Evolutionary conservation across 768 basidiomycete genomes (phyloP).

Genomic region (Guyanaporus albipodus): DNA sequence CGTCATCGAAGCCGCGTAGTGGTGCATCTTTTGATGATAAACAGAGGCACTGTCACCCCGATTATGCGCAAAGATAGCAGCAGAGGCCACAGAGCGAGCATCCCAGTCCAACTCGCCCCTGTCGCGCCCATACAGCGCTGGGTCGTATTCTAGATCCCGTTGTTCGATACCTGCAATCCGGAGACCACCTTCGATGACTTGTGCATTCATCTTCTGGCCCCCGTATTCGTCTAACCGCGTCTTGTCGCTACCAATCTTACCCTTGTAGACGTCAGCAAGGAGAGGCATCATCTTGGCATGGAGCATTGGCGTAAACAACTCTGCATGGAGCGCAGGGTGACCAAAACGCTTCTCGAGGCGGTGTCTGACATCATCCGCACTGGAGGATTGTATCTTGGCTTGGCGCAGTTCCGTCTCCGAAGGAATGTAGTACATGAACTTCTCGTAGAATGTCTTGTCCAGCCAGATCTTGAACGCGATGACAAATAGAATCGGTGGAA

Average conservation of each 20-base stretch:
- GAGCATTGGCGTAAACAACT: conserved; percentile 85
- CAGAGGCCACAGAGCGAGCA: conserved; percentile 65
- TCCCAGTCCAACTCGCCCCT: conserved; percentile 90
- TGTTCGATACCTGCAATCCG: conserved; percentile 81
- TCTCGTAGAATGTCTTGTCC: conserved; percentile 56
- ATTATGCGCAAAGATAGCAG: conserved; percentile 44
- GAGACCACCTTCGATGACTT: conserved; percentile 72
- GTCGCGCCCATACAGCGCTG: conserved; percentile 71
- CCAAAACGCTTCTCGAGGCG: conserved; percentile 90
- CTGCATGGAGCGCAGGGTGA: conserved; percentile 85
- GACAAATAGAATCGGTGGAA: conserved; percentile 83
- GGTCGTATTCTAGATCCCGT: conserved; percentile 79
- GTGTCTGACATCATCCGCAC: conserved; percentile 65
- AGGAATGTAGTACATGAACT: conserved; percentile 84
- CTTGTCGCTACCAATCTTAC: conserved; percentile 60
- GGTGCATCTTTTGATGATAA: conserved; percentile 40
- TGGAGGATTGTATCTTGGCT: conserved; percentile 75
- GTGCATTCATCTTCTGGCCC: conserved; percentile 71
- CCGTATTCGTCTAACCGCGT: conserved; percentile 75
- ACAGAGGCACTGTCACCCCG: conserved; percentile 36
- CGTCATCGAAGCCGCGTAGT: conserved; percentile 34
- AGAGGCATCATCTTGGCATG: conserved; percentile 84
- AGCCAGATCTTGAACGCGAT: conserved; percentile 83
- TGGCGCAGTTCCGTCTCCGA: conserved; percentile 69
- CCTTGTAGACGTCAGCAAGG: conserved; percentile 69